These are phyloP conservation scores for Colletotrichum horii DNA, from an alignment of 2,329 filamentous ascomycete species.

Conservation along the genomic window DNA sequence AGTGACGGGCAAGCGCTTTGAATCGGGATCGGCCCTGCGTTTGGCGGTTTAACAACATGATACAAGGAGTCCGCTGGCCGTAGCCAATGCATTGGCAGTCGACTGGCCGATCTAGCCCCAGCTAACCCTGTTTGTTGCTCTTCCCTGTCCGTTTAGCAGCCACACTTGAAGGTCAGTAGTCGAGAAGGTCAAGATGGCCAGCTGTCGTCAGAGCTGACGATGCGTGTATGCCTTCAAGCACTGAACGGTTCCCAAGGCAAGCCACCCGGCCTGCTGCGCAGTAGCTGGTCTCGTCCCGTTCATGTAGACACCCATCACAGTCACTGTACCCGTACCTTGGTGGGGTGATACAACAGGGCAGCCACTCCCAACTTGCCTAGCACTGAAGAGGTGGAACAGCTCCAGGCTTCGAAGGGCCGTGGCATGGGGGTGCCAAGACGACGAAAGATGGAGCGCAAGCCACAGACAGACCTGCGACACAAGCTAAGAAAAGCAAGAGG, in stretches of 20 bases:
- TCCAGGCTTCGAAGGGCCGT: neutral
- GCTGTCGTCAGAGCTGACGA: conserved; percentile 19
- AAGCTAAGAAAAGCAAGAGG: neutral
- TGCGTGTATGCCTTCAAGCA: neutral
- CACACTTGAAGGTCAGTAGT: neutral
- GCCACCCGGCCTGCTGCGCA: neutral
- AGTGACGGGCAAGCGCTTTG: conserved; percentile 1
- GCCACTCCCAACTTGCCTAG: neutral
- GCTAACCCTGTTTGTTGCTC: conserved; percentile 9
- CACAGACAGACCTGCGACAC: neutral
- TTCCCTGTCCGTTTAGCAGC: conserved; percentile 1
- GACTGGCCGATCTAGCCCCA: neutral
- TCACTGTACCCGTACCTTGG: neutral
- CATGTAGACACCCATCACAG: neutral
- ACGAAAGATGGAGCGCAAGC: neutral
- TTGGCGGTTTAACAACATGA: conserved; percentile 12
- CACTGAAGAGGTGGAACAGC: neutral
- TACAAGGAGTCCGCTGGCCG: neutral
- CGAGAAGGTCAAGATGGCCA: neutral
- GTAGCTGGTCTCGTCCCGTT: neutral
- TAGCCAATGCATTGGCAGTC: conserved; percentile 6
- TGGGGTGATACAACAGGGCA: conserved; percentile 1
- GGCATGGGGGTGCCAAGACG: neutral
- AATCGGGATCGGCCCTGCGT: conserved; percentile 16
- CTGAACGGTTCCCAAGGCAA: neutral